These are phyloP conservation scores for Apiospora phragmitis DNA, from an alignment of 2,329 filamentous ascomycete species.

Conservation along the genomic window DNA sequence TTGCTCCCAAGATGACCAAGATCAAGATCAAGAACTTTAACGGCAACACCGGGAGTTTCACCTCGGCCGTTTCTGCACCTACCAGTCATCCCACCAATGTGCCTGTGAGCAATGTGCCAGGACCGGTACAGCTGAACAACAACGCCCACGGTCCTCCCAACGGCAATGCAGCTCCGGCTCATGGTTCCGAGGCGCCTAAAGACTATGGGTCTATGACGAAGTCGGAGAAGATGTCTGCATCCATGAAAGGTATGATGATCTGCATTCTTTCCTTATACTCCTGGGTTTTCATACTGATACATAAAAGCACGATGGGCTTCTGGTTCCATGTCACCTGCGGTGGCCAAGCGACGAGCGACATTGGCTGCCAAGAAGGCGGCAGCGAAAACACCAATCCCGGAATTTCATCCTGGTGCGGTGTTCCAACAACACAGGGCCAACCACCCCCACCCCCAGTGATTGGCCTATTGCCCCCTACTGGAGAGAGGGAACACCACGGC, in stretches of 20 bases:
- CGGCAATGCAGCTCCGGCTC: constrained; percentile 10
- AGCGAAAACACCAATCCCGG: constrained; percentile 26
- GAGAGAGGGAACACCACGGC: neutral
- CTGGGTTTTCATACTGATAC: constrained; percentile 11
- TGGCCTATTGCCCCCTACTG: neutral
- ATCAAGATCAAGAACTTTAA: constrained; percentile 38
- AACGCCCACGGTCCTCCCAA: constrained; percentile 6
- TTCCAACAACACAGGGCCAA: constrained; percentile 6
- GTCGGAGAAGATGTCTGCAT: constrained; percentile 66
- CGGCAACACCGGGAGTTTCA: neutral
- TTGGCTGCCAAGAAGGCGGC: constrained; percentile 59
- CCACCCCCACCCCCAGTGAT: constrained; percentile 9
- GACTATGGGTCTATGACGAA: constrained; percentile 64
- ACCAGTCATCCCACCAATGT: constrained; percentile 22
- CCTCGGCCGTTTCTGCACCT: constrained; percentile 10
- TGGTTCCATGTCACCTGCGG: constrained; percentile 60
- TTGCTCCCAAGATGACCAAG: constrained; percentile 25
- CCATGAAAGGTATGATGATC: constrained; percentile 56
- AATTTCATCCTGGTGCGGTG: constrained; percentile 13
- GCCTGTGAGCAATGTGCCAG: constrained; percentile 9
- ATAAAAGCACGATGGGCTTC: constrained; percentile 57
- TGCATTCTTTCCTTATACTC: neutral
- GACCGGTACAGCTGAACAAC: neutral
- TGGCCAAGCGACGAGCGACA: constrained; percentile 60
- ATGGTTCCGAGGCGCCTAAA: constrained; percentile 36